A percentile compares a stretch with the other conserved stretches of the same genome.
These are phyloP conservation scores for Mrakia hoshinonis DNA, from an alignment of 768 basidiomycete genomes.

Conservation along the genomic window DNA sequence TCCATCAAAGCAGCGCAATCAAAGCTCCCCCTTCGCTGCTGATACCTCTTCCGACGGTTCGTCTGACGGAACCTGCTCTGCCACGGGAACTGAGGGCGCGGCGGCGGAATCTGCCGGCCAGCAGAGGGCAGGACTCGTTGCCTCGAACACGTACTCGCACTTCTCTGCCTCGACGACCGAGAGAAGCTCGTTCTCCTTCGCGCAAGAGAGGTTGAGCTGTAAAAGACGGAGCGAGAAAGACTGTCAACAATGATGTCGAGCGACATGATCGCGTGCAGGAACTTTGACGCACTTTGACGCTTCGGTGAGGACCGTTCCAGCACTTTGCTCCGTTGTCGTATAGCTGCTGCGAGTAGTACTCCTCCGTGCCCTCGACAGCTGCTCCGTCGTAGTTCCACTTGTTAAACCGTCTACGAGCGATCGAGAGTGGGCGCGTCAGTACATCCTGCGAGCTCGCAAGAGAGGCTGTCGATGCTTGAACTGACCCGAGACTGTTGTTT, in stretches of 20 bases:
- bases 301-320: slow-evolving; percentile 93
- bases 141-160: slow-evolving; percentile 86
- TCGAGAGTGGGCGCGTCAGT: too few species aligned
- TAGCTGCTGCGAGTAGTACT: slow-evolving; percentile 70
- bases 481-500: slow-evolving; percentile 74
- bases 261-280: background rate
- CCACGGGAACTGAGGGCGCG: background rate
- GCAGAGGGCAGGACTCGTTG: slow-evolving; percentile 77
- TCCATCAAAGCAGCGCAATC: too few species aligned
- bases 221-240: background rate
- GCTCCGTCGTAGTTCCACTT: slow-evolving; percentile 58
- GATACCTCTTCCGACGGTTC: too few species aligned
- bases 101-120: slow-evolving; percentile 39
- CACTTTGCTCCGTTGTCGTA: slow-evolving; percentile 81
- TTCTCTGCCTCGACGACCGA: slow-evolving; percentile 84
- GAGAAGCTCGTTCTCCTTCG: slow-evolving; percentile 68
- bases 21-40: too few species aligned
- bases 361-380: slow-evolving; percentile 50
- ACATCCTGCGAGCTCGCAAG: too few species aligned
- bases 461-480: slow-evolving; percentile 15
- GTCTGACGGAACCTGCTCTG: too few species aligned
- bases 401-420: slow-evolving; percentile 46
- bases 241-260: background rate
- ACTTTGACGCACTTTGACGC: slow-evolving; percentile 54
- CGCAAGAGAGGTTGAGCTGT: slow-evolving; percentile 74